Evolutionary conservation across 192 early-diverging fungal genomes (phyloP).

Genomic region (Diversispora epigaea): DNA sequence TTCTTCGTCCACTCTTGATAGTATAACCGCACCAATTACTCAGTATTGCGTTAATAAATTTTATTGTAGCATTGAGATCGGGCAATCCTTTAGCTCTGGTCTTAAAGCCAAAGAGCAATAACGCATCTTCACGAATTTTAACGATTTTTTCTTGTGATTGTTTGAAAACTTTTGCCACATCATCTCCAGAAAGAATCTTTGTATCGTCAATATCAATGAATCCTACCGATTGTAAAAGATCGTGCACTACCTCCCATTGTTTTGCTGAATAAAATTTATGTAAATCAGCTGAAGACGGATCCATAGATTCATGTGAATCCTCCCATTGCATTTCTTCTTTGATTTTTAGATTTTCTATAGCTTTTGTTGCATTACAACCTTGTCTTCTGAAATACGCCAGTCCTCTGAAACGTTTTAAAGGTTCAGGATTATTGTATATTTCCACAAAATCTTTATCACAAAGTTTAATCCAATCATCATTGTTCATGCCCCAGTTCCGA

Average conservation of each 20-base stretch:
- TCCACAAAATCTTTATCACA: no score
- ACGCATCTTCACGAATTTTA: constrained; percentile 20
- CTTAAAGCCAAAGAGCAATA: constrained; percentile 9
- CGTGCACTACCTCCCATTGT: no score
- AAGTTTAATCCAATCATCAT: no score
- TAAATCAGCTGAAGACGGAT: no score
- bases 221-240: no score
- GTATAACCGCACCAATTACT: constrained; percentile 14
- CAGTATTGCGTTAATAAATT: constrained; percentile 17
- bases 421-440: no score
- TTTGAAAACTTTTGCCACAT: constrained; percentile 9
- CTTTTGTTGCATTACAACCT: neutral
- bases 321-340: constrained; percentile 17
- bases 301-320: neutral
- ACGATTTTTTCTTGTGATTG: constrained; percentile 10
- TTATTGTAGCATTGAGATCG: no score
- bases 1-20: neutral
- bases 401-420: neutral
- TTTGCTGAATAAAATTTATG: no score
- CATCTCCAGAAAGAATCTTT: constrained; percentile 6
- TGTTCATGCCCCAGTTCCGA: no score
- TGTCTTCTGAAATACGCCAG: constrained; percentile 19
- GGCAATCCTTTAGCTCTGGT: no score
- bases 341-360: constrained; percentile 18
- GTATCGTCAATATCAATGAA: no score